Evolutionary conservation across 176 grass and related monocot genomes (phyloP).

Genomic region (Chrysopogon serrulatus): DNA sequence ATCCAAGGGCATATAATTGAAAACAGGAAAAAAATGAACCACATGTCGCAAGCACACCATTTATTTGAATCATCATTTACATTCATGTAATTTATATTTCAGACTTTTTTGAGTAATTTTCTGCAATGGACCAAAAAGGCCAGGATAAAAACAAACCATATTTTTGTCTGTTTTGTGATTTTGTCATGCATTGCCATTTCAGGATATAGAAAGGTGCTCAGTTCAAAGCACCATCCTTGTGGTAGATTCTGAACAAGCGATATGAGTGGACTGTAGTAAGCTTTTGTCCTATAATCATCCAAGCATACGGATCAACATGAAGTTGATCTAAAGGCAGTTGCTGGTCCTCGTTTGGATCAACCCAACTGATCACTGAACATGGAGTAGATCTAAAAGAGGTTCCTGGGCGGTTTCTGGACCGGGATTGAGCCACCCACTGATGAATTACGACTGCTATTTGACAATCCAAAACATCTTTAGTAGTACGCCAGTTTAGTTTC

Average conservation of each 20-base stretch:
- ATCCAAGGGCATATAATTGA: conserved; percentile 20
- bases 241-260: neutral
- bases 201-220: neutral
- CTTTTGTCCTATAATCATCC: neutral
- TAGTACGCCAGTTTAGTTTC: neutral
- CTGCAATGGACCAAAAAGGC: neutral
- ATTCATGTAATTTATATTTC: neutral
- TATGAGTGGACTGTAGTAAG: neutral
- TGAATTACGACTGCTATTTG: neutral
- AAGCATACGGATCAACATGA: conserved; percentile 3
- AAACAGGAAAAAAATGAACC: neutral
- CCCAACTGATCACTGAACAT: neutral
- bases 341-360: neutral
- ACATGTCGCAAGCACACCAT: neutral
- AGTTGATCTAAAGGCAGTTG: neutral
- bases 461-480: neutral
- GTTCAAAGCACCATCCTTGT: neutral
- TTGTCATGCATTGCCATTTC: neutral
- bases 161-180: neutral
- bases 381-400: neutral
- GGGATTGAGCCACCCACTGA: neutral
- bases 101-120: neutral
- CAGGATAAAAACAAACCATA: neutral
- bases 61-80: neutral
- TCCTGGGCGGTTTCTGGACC: neutral